Base-by-base conservation (phyloP, 495 filamentous ascomycete genomes). In the Xylaria bambusicola region DNA sequence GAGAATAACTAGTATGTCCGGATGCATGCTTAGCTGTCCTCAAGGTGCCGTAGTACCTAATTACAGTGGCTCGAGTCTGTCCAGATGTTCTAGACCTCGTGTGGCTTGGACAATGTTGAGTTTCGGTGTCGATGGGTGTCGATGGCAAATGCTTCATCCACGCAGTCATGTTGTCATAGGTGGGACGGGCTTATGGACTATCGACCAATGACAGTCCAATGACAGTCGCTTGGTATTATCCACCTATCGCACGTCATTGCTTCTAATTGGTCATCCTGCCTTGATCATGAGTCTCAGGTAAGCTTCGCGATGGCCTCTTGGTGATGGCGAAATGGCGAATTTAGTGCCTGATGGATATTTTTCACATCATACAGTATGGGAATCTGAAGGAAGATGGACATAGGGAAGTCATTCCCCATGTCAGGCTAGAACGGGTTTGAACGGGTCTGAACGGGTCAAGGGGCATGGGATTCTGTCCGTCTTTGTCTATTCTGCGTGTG, bases 81-180 rank as follows among this genome's bases (percentile, higher is more conserved):
- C n/a, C n/a, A n/a, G n/a, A n/a, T 52, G 49, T 52, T 52, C 50
- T 53, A 41, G 50, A 41, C 12, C 38, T 12, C 23, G 13, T 44
- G 52, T 54, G 38, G 52, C 52, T 44, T 15, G 52, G n/a, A n/a
- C n/a, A n/a, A n/a, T n/a, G n/a, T n/a, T n/a, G n/a, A n/a, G n/a
- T n/a, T n/a, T n/a, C n/a, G n/a, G n/a, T n/a, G n/a, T n/a, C n/a
- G n/a, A n/a, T n/a, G n/a, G 20, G 24, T 31, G 5, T n/a, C 15
- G 0, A n/a, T 18, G 12, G 13, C 13, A 38, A 15, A 6, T 7
- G 33, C 45, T 27, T 15, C 29, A 24, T 17, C 6, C 17, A 12
- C 31, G 36, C 5, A 54, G 38, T 54, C 36, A 44, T 54, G 52
- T 6, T 4, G 52, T 54, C 52, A 54, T 44, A 21, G 52, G 20